A percentile compares a stretch with the other conserved stretches of the same genome.
Conservation (phyloP, 805 yeast genomes). For the Clavispora fructus region DNA sequence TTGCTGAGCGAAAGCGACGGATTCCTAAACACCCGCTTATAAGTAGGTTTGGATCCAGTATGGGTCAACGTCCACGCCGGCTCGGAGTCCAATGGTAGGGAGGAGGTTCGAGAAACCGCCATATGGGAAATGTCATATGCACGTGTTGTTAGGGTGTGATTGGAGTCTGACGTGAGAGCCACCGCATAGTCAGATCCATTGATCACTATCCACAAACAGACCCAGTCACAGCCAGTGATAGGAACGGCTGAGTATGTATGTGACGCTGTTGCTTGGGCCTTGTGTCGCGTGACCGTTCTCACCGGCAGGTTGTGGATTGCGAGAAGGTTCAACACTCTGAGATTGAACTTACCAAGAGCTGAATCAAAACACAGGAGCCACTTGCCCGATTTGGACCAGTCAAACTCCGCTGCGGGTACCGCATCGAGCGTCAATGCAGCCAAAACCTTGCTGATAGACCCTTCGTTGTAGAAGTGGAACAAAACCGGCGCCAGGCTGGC, state of each 20-base stretch:
- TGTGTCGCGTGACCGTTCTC: slow-evolving; percentile 1
- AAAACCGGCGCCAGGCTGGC: slow-evolving; percentile 8
- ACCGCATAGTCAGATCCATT: slow-evolving; percentile 2
- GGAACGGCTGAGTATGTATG: not conserved
- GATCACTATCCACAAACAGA: slow-evolving; percentile 3
- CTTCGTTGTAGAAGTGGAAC: slow-evolving; percentile 28
- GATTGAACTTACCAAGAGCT: not conserved
- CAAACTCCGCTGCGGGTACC: slow-evolving; percentile 12
- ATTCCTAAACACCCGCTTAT: not conserved
- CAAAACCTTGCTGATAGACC: slow-evolving; percentile 23
- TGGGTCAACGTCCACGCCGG: slow-evolving; percentile 1
- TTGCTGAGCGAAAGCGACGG: not conserved
- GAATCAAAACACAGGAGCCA: slow-evolving; percentile 28
- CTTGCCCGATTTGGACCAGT: slow-evolving; percentile 31
- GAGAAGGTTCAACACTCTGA: slow-evolving; percentile 19
- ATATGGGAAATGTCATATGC: not conserved
- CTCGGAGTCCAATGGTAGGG: not conserved
- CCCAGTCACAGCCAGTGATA: not conserved
- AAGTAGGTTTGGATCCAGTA: not conserved
- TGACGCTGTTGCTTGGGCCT: slow-evolving; percentile 4
- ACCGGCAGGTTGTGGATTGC: slow-evolving; percentile 15
- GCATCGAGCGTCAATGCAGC: slow-evolving; percentile 17
- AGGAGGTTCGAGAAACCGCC: not conserved
- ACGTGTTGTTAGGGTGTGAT: not conserved
- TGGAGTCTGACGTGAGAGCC: not conserved